Evolutionary conservation across 371 early-diverging fungal species (phyloP).

Genomic region (Lichtheimia corymbifera): DNA sequence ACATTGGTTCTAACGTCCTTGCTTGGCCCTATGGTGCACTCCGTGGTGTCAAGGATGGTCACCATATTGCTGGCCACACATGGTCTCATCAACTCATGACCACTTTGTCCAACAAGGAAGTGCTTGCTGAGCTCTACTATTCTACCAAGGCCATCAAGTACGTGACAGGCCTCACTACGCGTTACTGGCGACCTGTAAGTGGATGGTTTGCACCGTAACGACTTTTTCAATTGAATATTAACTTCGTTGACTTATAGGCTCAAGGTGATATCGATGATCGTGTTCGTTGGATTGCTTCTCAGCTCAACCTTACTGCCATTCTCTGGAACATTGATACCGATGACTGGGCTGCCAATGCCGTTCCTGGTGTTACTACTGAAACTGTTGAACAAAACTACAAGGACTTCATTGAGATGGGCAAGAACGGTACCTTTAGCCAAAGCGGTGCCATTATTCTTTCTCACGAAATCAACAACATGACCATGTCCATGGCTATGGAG

Average conservation of each 20-base stretch:
- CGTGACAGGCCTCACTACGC: constrained; percentile 52
- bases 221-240: not conserved
- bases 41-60: constrained; percentile 55
- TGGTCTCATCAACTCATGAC: constrained; percentile 64
- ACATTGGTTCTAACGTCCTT: constrained; percentile 51
- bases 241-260: constrained; percentile 19
- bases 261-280: constrained; percentile 56
- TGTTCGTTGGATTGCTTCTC: constrained; percentile 54
- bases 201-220: constrained; percentile 3
- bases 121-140: constrained; percentile 60
- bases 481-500: constrained; percentile 42
- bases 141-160: constrained; percentile 57
- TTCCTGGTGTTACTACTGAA: constrained; percentile 23
- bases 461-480: constrained; percentile 55
- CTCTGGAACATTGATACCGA: constrained; percentile 53
- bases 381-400: constrained; percentile 34
- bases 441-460: constrained; percentile 43
- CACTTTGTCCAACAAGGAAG: constrained; percentile 50
- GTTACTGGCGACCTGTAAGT: constrained; percentile 57
- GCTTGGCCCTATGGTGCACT: constrained; percentile 54
- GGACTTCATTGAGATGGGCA: constrained; percentile 40
- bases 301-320: constrained; percentile 47
- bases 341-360: constrained; percentile 42
- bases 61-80: constrained; percentile 54
- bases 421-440: constrained; percentile 43